A percentile compares a stretch with the other conserved stretches of the same genome.
phyloP scores from a whole-genome alignment of 2,329 filamentous ascomycete genomes.

The Colletotrichum godetiae region DNA sequence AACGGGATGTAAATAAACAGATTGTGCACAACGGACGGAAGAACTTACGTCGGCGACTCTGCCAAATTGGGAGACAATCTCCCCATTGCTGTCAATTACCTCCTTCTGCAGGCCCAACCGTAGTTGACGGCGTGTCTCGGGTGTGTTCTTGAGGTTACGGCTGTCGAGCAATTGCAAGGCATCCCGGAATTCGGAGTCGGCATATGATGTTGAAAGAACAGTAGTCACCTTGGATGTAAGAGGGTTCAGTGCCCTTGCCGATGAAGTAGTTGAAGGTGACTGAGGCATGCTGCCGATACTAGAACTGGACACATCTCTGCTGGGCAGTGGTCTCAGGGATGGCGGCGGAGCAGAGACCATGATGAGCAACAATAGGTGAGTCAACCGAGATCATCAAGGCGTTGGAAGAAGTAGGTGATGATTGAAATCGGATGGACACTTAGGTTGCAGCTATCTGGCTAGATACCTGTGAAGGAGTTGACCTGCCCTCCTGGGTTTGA shows the following conservation, averaged over 20 bases:
- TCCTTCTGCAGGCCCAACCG: slow-evolving; percentile 89
- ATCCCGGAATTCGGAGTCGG: slow-evolving; percentile 91
- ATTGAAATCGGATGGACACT: not conserved
- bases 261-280: slow-evolving; percentile 42
- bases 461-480: not conserved
- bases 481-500: not conserved
- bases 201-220: slow-evolving; percentile 91
- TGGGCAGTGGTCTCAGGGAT: slow-evolving; percentile 16
- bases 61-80: slow-evolving; percentile 89
- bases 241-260: slow-evolving; percentile 66
- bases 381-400: not conserved
- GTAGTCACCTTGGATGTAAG: slow-evolving; percentile 85
- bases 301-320: slow-evolving; percentile 30
- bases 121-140: slow-evolving; percentile 82
- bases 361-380: not conserved
- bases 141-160: slow-evolving; percentile 76
- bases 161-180: slow-evolving; percentile 82
- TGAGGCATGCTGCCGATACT: not conserved
- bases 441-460: not conserved
- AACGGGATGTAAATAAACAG: not conserved
- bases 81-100: slow-evolving; percentile 91
- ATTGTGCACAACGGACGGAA: not conserved
- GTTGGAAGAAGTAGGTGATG: not conserved
- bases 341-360: slow-evolving; percentile 18
- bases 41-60: slow-evolving; percentile 83